Conservation (phyloP, 345 rosid species). For the Lagerstroemia speciosa region DNA sequence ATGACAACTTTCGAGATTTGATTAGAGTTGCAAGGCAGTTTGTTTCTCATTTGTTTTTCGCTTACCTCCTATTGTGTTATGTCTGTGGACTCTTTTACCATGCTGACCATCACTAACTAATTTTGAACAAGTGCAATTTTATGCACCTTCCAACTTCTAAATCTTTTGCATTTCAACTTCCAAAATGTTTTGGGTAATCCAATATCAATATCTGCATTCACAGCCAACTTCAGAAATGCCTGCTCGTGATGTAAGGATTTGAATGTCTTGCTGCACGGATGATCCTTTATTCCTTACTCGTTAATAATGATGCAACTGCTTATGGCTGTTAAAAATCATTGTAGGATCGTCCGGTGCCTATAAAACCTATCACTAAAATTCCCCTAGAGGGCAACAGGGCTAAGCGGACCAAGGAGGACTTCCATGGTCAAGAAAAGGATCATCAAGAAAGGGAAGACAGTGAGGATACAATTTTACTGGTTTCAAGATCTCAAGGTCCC, state of each 20-base stretch:
- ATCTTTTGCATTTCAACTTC: background rate
- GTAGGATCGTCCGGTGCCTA: no score
- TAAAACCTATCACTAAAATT: no score
- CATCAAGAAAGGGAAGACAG: slow-evolving; percentile 27
- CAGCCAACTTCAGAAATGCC: background rate
- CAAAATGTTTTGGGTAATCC: background rate
- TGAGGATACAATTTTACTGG: slow-evolving; percentile 21
- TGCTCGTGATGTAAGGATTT: background rate
- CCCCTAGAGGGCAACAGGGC: no score
- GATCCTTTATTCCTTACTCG: background rate
- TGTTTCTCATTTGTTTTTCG: background rate
- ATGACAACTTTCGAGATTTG: background rate
- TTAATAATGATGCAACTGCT: background rate
- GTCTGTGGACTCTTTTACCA: background rate
- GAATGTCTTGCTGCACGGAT: background rate
- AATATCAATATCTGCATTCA: background rate
- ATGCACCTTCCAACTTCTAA: background rate
- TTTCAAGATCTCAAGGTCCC: slow-evolving; percentile 20
- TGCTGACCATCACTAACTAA: background rate
- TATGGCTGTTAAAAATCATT: background rate
- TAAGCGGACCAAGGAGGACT: slow-evolving; percentile 33
- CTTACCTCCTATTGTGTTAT: background rate
- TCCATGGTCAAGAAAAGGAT: slow-evolving; percentile 27
- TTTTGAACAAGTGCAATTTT: background rate
- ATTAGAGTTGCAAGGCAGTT: background rate